phyloP scores from a whole-genome alignment of 345 rosid species.

The Salix arbutifolia region DNA sequence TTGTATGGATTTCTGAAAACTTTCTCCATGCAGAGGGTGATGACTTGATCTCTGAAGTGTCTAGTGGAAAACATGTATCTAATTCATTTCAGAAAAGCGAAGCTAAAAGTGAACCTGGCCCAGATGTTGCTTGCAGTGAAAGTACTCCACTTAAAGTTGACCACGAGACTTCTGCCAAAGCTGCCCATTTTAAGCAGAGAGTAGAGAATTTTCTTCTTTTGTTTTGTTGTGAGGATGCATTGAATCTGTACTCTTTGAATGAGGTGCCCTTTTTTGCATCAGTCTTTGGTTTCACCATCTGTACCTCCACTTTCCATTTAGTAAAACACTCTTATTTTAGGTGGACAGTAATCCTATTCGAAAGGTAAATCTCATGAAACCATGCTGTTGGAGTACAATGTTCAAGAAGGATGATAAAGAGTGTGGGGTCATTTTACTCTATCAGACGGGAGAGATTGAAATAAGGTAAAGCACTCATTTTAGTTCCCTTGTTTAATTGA shows the following conservation, averaged over 20 bases:
- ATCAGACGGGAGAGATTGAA: slow-evolving; percentile 68
- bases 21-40: slow-evolving; percentile 46
- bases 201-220: slow-evolving; percentile 35
- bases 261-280: slow-evolving; percentile 8
- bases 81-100: slow-evolving; percentile 27
- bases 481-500: neutral
- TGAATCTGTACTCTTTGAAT: slow-evolving; percentile 34
- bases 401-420: slow-evolving; percentile 47
- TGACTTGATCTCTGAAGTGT: slow-evolving; percentile 28
- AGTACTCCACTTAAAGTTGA: slow-evolving; percentile 31
- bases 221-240: slow-evolving; percentile 59
- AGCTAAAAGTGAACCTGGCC: slow-evolving; percentile 30
- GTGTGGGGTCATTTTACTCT: slow-evolving; percentile 56
- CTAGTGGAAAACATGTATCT: slow-evolving; percentile 23
- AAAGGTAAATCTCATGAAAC: slow-evolving; percentile 49
- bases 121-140: slow-evolving; percentile 23
- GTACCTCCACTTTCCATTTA: slow-evolving; percentile 23
- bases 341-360: slow-evolving; percentile 39
- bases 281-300: slow-evolving; percentile 4
- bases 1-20: slow-evolving; percentile 13
- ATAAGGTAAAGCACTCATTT: slow-evolving; percentile 44
- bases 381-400: slow-evolving; percentile 73
- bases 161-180: slow-evolving; percentile 31
- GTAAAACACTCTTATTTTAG: slow-evolving; percentile 41
- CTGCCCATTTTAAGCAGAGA: slow-evolving; percentile 31